Evolutionary conservation across 345 rosid species (phyloP), one percentile per base, ranked within the genome.

Genomic region (Garcia nutans): DNA sequence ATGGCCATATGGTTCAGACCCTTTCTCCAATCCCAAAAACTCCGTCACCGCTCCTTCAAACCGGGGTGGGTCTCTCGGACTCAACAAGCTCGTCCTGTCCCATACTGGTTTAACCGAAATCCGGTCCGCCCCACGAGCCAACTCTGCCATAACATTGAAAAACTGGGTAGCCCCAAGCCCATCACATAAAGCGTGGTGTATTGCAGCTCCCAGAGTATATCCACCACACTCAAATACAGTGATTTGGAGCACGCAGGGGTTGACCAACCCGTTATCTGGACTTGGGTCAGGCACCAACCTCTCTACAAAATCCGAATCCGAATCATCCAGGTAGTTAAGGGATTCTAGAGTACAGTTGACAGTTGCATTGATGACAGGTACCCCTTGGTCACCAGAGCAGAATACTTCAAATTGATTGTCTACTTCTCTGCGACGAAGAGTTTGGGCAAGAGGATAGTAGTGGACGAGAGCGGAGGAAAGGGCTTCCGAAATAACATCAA

Each of bases 101-200:
- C 97, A 92, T 19, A 91, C 91, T 19, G 94, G 93, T 47, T 87
- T 79, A 11, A 83, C 58, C 26, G 87, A 81, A 20, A 88, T 57
- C 74, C 74, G 76, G 16, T 61, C 76, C 6, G 82, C 85, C 50
- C 97, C 94, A 1, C 97, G 90, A 6, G 97, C 96, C 78, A 92
- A 15, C 74, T 89, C 98, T 0, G 91, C 96, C 79, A 83, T 80
- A 2, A 79, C 86, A 41, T 82, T 85, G 60, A 94, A 94, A 76
- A 94, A 89, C n/a, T 79, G 87, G n/a, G 94, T 94, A 24, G 93
- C 94, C 3, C 97, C 98, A 12, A 89, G 78, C 33, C 97, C 98
- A 15, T 94, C 97, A 28, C 96, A 90, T 74, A 94, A 50, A 5
- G 88, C 82, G 65, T 92, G 91, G 71, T 92, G 93, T 41, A 91